Base-by-base conservation (phyloP, 2,329 filamentous ascomycete species). In the Penicillium sp. region DNA sequence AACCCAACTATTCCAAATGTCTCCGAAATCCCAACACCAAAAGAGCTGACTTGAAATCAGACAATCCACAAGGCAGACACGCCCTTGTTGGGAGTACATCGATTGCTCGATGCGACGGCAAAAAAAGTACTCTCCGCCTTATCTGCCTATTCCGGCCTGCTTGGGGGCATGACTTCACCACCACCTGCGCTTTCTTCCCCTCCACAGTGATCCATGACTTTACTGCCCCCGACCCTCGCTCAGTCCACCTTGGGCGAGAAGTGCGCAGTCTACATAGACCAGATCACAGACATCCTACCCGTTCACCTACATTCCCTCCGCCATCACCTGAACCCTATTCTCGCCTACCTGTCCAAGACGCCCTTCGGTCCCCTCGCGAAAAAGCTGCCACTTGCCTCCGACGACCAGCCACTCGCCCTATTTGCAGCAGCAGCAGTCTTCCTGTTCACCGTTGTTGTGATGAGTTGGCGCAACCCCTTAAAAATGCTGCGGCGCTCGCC, bases 171-270 rank as follows among this genome's bases (percentile, higher is more conserved):
- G 55, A 61, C 59, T 61, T 59, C 44, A 58, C 54, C 36, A 59
- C 52, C 31, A 43, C 37, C 48, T 54, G 35, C 47, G 53, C 51
- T 53, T 22, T 55, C 30, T 33, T 50, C 42, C 33, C 49, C 49
- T 47, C 45, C 58, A 31, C 36, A 61, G 58, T 63, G 64, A 66
- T 70, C 71, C 64, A 73, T 76, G 74, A 76, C 65, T 66, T 61
- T 73, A 60, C 67, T 71, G 65, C 68, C 72, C 50, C 72, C 69
- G 56, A 65, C 67, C 52, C 60, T 71, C 65, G 65, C 69, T 65
- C 64, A 71, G 67, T 70, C 71, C 66, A 71, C 69, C 52, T 64
- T 75, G 69, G 70, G 72, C 65, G 71, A 75, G 69, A 73, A 72
- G 65, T 73, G 71, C 59, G 67, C 72, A 57, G 66, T 70, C 36